phyloP scores from a whole-genome alignment of 805 yeast species.

The Sugiyamaella smithiae region DNA sequence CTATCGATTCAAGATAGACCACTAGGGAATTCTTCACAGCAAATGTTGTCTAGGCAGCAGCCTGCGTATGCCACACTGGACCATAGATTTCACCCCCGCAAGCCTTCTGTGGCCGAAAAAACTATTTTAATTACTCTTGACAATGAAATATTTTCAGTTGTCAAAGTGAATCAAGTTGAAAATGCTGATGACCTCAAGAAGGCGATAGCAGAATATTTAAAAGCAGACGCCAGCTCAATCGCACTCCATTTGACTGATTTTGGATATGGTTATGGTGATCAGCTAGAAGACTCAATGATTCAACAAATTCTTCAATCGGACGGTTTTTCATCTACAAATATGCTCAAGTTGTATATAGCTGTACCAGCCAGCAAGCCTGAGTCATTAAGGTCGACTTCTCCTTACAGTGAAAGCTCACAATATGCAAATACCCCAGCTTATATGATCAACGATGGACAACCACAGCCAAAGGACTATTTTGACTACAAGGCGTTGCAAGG shows the following conservation, averaged over 20 bases:
- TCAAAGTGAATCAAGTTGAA: constrained; percentile 37
- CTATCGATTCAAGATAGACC: background rate
- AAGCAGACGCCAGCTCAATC: constrained; percentile 21
- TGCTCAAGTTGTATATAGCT: constrained; percentile 23
- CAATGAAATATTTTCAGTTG: constrained; percentile 51
- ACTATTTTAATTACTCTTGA: constrained; percentile 62
- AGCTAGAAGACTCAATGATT: constrained; percentile 25
- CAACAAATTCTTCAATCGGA: constrained; percentile 11
- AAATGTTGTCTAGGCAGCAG: background rate
- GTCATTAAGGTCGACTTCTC: constrained; percentile 6
- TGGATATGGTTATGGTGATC: constrained; percentile 43
- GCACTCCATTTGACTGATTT: constrained; percentile 67
- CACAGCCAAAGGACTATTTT: constrained; percentile 22
- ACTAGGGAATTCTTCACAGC: background rate
- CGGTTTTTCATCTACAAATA: constrained; percentile 1
- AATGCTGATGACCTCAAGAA: constrained; percentile 41
- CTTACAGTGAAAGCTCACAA: constrained; percentile 17
- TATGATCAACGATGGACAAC: constrained; percentile 47
- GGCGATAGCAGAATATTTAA: constrained; percentile 39
- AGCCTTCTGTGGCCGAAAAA: constrained; percentile 28
- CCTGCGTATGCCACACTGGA: constrained; percentile 10
- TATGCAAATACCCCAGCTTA: constrained; percentile 73
- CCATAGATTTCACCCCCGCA: constrained; percentile 39
- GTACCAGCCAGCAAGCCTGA: constrained; percentile 11
- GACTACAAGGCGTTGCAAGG: background rate